These are phyloP conservation scores for Xylaria sp. DNA, from an alignment of 2,329 filamentous ascomycete genomes.

Conservation along the genomic window DNA sequence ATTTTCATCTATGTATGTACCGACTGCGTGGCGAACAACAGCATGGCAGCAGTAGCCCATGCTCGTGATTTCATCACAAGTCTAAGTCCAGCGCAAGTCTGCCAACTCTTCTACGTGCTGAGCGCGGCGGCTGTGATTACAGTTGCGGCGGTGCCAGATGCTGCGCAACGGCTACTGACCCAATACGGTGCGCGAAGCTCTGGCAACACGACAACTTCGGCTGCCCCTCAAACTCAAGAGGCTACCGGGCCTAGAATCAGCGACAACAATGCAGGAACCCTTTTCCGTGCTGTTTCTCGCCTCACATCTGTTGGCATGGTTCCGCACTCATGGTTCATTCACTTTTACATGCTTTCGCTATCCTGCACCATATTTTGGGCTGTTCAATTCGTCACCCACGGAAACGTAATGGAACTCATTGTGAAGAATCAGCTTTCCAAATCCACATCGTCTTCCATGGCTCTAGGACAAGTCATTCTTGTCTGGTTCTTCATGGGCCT, in stretches of 20 bases:
- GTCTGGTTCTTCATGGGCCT: constrained; percentile 78
- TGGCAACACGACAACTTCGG: constrained; percentile 10
- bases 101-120: constrained; percentile 61
- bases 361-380: constrained; percentile 79
- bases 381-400: constrained; percentile 67
- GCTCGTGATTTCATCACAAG: constrained; percentile 25
- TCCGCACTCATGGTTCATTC: constrained; percentile 88
- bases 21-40: background rate
- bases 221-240: constrained; percentile 2
- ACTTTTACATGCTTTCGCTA: constrained; percentile 84
- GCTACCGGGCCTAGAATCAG: background rate
- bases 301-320: constrained; percentile 65
- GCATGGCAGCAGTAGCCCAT: constrained; percentile 20
- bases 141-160: constrained; percentile 57
- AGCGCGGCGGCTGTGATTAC: constrained; percentile 55
- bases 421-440: constrained; percentile 52
- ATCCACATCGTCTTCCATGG: constrained; percentile 60
- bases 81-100: constrained; percentile 49
- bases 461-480: constrained; percentile 69
- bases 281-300: constrained; percentile 49
- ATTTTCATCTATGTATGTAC: background rate
- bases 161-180: constrained; percentile 58
- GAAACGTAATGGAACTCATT: constrained; percentile 63
- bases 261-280: constrained; percentile 28
- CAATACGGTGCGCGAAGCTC: constrained; percentile 63